A percentile compares a stretch with the other conserved stretches of the same genome.
These are phyloP conservation scores for Populus ilicifolia DNA, from an alignment of 345 rosid genomes.

Conservation along the genomic window DNA sequence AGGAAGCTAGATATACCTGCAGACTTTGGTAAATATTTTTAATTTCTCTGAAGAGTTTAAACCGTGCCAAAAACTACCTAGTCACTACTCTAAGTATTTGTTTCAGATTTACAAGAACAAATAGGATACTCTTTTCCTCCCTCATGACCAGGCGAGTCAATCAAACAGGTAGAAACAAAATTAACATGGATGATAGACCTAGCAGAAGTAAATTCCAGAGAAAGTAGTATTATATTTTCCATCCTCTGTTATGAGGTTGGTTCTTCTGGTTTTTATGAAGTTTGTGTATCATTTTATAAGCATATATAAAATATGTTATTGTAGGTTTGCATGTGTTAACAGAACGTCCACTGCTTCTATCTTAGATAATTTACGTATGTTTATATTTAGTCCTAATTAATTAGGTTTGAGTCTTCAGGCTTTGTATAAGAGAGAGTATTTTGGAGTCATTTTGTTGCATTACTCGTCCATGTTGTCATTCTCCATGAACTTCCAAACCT, in stretches of 20 bases:
- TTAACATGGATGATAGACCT: background rate
- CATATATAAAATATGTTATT: background rate
- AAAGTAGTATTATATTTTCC: background rate
- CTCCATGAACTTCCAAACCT: background rate
- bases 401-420: background rate
- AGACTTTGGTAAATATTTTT: slow-evolving; percentile 55
- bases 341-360: background rate
- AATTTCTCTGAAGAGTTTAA: slow-evolving; percentile 29
- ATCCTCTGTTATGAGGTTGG: background rate
- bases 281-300: background rate
- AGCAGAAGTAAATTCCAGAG: background rate
- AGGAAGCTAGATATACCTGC: slow-evolving; percentile 73
- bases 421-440: background rate
- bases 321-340: background rate
- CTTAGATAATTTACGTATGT: background rate
- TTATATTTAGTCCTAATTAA: background rate
- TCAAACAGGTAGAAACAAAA: background rate
- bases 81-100: slow-evolving; percentile 59
- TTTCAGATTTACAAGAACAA: slow-evolving; percentile 59
- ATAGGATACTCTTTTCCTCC: slow-evolving; percentile 56
- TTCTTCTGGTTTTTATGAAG: background rate
- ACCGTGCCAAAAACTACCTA: slow-evolving; percentile 47
- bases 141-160: background rate
- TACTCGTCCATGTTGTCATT: background rate
- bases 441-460: background rate